These are phyloP conservation scores for Podospora australis DNA, from an alignment of 495 filamentous ascomycete genomes.

Conservation along the genomic window DNA sequence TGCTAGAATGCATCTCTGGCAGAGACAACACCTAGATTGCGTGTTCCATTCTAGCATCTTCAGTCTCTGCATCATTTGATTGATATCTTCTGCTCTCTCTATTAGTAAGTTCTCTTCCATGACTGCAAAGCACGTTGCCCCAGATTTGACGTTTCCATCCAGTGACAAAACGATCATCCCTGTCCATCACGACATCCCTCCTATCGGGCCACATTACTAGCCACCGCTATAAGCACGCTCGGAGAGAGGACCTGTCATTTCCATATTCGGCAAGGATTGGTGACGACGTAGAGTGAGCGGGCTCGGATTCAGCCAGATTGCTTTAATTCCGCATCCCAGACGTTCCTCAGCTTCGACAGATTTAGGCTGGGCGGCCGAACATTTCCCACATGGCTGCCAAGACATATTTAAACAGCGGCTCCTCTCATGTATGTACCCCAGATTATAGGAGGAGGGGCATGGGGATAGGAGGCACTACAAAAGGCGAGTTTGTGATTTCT, in stretches of 20 bases:
- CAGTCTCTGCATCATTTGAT: no score
- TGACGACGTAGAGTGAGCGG: background rate
- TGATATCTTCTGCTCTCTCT: no score
- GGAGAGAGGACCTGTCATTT: background rate
- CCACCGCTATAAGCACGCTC: constrained; percentile 5
- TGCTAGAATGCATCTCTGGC: no score
- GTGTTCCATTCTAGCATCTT: no score
- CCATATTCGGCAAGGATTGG: background rate
- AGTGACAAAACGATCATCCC: no score
- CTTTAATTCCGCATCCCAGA: background rate
- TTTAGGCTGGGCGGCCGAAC: constrained; percentile 9
- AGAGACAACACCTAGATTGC: no score
- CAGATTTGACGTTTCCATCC: no score
- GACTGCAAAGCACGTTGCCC: no score
- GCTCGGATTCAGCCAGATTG: constrained; percentile 15
- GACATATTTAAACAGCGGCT: background rate
- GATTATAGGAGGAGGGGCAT: background rate
- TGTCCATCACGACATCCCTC: no score
- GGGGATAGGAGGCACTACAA: background rate
- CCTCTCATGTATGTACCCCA: background rate
- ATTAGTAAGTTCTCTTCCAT: no score
- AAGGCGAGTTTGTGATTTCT: background rate
- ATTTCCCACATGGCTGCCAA: constrained; percentile 3
- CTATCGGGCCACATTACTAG: constrained; percentile 10
- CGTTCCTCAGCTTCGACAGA: background rate